phyloP scores from a whole-genome alignment of 306 rosid species.

The Herpetospermum pedunculosum region DNA sequence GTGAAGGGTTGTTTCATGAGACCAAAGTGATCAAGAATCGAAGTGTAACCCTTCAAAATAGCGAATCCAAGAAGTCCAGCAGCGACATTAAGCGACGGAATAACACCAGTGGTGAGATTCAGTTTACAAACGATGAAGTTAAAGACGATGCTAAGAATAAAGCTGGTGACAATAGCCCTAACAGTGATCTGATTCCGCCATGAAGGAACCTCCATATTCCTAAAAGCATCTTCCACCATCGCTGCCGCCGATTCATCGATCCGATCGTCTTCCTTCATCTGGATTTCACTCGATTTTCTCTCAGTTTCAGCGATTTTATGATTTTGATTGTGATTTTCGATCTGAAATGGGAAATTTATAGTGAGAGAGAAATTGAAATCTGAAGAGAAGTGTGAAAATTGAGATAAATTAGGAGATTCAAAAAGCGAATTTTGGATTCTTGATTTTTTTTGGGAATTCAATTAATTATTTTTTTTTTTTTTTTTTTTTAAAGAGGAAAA shows the following conservation, averaged over 20 bases:
- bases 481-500: not conserved
- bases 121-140: constrained; percentile 59
- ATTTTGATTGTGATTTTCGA: no score
- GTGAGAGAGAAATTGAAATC: not conserved
- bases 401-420: constrained; percentile 2
- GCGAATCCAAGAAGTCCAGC: constrained; percentile 73
- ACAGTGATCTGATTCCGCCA: constrained; percentile 54
- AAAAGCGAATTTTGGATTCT: not conserved
- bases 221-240: constrained; percentile 46
- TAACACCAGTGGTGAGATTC: constrained; percentile 59
- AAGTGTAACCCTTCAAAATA: constrained; percentile 31
- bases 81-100: constrained; percentile 65
- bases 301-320: not conserved
- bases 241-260: no score
- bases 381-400: not conserved
- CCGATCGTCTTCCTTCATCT: no score
- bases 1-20: constrained; percentile 56
- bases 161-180: constrained; percentile 41
- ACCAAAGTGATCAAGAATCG: constrained; percentile 24
- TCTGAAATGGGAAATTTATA: not conserved
- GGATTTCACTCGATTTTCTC: constrained; percentile 18
- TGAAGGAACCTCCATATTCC: constrained; percentile 24
- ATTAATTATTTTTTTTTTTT: not conserved
- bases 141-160: constrained; percentile 37
- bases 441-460: no score